Evolutionary conservation across 306 rosid genomes (phyloP), one percentile per base, ranked within the genome.

Genomic region (Rubus parviflorus): DNA sequence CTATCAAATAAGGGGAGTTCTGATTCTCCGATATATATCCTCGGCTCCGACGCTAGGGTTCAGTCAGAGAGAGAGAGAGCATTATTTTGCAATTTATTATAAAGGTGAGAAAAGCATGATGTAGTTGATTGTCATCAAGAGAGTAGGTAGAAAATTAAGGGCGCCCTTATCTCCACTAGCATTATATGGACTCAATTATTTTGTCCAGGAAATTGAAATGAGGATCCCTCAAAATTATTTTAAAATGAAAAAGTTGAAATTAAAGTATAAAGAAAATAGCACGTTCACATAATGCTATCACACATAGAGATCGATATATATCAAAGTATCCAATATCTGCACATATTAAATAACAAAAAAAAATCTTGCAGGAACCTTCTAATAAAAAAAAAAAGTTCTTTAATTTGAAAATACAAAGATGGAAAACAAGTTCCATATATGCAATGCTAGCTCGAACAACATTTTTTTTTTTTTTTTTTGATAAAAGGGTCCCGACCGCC

Each of bases 131-230:
- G 69, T 35, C 23, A 64, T 37, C 43, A 60, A 60, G 6, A 64
- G 69, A 64, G 69, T 64, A 37, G 69, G 46, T 64, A 8, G 46
- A 16, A 16, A 37, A 64, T 62, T 64, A 6, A 64, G 69, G 6
- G 69, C 47, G 20, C 13, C 69, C 47, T 38, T 63, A 15, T 64
- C 47, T 64, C 69, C 69, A 64, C 69, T 64, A 64, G 23, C 69
- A 37, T 35, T 64, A 16, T 64, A 6, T 37, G 16, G 16, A 37
- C 69, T 64, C 46, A 64, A 38, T 64, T 64, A 64, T 64, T 38
- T 17, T 38, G 23, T 63, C 68, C 15, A 64, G 20, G 69, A 64
- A 64, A 64, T 37, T 37, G 20, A 64, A 7, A 64, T 30, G 23
- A 64, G 22, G 23, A 3, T 64, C 69, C 23, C 46, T 15, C 6